phyloP scores from a whole-genome alignment of 768 basidiomycete genomes.

The Calocybe indica region DNA sequence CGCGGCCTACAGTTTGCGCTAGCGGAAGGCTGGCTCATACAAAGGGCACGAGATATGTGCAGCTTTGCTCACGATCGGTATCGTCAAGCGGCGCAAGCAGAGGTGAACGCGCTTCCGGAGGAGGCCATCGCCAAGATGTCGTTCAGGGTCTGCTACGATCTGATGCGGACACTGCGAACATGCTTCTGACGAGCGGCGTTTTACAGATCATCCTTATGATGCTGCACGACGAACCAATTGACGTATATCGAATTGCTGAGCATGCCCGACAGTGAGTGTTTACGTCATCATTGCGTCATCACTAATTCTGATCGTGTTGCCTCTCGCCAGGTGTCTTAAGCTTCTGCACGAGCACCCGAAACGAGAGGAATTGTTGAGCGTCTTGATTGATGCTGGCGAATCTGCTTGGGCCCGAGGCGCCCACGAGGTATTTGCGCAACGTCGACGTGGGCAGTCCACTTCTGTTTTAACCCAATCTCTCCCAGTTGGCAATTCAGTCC shows the following conservation, averaged over 20 bases:
- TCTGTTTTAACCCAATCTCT: neutral
- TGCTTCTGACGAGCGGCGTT: slow-evolving; percentile 2
- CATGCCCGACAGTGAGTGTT: slow-evolving; percentile 51
- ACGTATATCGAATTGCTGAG: slow-evolving; percentile 66
- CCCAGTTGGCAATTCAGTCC: slow-evolving; percentile 55
- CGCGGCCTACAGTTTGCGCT: slow-evolving; percentile 63
- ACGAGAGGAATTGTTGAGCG: slow-evolving; percentile 53
- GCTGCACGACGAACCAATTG: slow-evolving; percentile 53
- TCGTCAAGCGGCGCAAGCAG: slow-evolving; percentile 63
- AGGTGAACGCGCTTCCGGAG: slow-evolving; percentile 43
- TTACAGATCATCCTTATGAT: slow-evolving; percentile 67
- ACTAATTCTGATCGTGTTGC: neutral
- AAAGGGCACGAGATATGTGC: slow-evolving; percentile 70
- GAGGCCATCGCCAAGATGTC: slow-evolving; percentile 60
- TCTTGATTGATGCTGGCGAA: slow-evolving; percentile 64
- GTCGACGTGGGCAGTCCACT: neutral
- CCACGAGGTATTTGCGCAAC: slow-evolving; percentile 47
- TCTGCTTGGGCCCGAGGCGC: slow-evolving; percentile 69
- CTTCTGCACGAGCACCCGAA: slow-evolving; percentile 56
- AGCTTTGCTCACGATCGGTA: slow-evolving; percentile 72
- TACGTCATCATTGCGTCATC: no score
- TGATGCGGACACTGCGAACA: neutral
- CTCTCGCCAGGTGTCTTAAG: slow-evolving; percentile 44
- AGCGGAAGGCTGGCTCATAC: slow-evolving; percentile 69
- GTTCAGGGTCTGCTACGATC: slow-evolving; percentile 41